Conservation (phyloP, 2,329 filamentous ascomycete genomes). For the Leptographium galeiforme region DNA sequence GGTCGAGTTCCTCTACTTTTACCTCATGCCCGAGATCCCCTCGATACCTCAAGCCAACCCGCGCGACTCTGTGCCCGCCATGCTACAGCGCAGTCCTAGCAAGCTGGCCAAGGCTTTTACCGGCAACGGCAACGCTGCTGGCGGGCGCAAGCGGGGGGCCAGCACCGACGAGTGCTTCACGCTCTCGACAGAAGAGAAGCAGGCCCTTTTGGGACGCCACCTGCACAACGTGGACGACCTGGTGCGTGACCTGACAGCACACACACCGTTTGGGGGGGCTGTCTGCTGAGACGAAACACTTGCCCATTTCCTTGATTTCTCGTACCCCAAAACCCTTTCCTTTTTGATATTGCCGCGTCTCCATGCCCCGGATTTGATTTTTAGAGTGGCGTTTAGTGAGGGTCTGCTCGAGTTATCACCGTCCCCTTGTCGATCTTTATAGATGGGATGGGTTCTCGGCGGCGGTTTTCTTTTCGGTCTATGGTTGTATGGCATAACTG, state of each 20-base stretch:
- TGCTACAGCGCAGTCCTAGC: slow-evolving; percentile 54
- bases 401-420: neutral
- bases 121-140: slow-evolving; percentile 17
- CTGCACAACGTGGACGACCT: slow-evolving; percentile 74
- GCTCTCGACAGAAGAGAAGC: slow-evolving; percentile 70
- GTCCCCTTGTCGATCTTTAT: neutral
- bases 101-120: slow-evolving; percentile 49
- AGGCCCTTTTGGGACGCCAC: slow-evolving; percentile 61
- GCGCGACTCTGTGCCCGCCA: slow-evolving; percentile 27
- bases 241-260: slow-evolving; percentile 70
- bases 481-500: neutral
- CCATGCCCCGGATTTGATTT: too few species aligned
- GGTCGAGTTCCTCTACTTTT: slow-evolving; percentile 97
- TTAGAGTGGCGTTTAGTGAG: too few species aligned
- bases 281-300: slow-evolving; percentile 24
- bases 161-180: slow-evolving; percentile 23
- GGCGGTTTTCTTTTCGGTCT: neutral
- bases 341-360: neutral
- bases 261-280: slow-evolving; percentile 57
- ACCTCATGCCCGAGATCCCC: slow-evolving; percentile 83
- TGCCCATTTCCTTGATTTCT: neutral
- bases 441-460: neutral
- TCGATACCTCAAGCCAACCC: slow-evolving; percentile 33
- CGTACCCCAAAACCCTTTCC: neutral
- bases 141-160: slow-evolving; percentile 1